phyloP scores from a whole-genome alignment of 352 stramenopile genomes.

The Phytopythium kandeliae region DNA sequence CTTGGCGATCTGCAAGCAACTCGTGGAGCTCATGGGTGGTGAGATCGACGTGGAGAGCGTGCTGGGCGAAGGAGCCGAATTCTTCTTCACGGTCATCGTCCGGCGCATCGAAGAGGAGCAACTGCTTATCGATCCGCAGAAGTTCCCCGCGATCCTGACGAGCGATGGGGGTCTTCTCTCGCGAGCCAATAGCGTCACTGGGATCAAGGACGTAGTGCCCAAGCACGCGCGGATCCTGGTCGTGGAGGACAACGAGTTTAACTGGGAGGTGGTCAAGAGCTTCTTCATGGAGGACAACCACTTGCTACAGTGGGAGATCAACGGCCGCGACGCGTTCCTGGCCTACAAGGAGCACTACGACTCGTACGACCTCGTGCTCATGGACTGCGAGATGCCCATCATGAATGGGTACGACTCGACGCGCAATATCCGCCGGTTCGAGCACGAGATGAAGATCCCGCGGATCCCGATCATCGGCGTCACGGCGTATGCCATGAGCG shows the following conservation, averaged over 20 bases:
- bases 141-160: slow-evolving; percentile 34
- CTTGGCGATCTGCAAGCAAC: slow-evolving; percentile 68
- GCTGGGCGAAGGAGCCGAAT: slow-evolving; percentile 53
- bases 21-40: slow-evolving; percentile 68
- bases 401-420: slow-evolving; percentile 83
- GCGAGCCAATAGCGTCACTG: slow-evolving; percentile 16
- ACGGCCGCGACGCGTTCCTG: slow-evolving; percentile 59
- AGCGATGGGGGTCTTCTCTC: slow-evolving; percentile 6
- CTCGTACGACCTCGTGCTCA: slow-evolving; percentile 72
- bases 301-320: slow-evolving; percentile 76
- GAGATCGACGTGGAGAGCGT: slow-evolving; percentile 68
- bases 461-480: slow-evolving; percentile 79
- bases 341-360: slow-evolving; percentile 76
- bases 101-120: slow-evolving; percentile 48
- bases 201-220: slow-evolving; percentile 27
- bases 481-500: slow-evolving; percentile 84
- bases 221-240: slow-evolving; percentile 75
- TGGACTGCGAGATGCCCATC: slow-evolving; percentile 87
- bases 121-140: slow-evolving; percentile 27
- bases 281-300: slow-evolving; percentile 82
- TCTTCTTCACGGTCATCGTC: slow-evolving; percentile 65
- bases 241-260: slow-evolving; percentile 89
- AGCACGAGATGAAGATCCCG: slow-evolving; percentile 52
- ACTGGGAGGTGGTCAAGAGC: slow-evolving; percentile 88
- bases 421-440: slow-evolving; percentile 62